These are phyloP conservation scores for Prunus yedoensis DNA, from an alignment of 331 rosid genomes.

Conservation along the genomic window DNA sequence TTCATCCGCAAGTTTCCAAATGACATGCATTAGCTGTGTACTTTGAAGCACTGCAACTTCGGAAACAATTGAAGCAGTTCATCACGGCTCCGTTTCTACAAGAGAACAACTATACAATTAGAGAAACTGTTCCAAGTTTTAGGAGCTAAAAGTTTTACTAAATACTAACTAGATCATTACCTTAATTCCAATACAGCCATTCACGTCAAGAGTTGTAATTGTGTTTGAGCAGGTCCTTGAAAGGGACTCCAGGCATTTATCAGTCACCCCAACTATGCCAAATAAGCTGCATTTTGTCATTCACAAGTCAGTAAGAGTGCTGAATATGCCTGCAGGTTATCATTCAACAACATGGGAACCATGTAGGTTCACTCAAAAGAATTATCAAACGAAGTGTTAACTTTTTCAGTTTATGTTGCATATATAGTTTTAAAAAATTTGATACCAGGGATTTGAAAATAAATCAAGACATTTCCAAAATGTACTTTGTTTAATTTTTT, in stretches of 20 bases:
- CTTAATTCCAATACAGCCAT: constrained; percentile 89
- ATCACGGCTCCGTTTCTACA: constrained; percentile 70
- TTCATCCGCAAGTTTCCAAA: neutral
- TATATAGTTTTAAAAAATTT: neutral
- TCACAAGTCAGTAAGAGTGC: constrained; percentile 24
- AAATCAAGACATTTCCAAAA: neutral
- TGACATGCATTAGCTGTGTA: constrained; percentile 56
- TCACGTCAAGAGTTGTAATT: constrained; percentile 79
- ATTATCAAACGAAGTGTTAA: neutral
- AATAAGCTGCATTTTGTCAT: constrained; percentile 59
- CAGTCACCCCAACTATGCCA: constrained; percentile 80
- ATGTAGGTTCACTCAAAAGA: neutral
- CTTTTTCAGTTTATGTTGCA: neutral
- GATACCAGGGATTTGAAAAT: neutral
- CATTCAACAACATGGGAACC: constrained; percentile 1
- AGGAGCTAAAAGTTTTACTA: constrained; percentile 2
- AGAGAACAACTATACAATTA: constrained; percentile 23
- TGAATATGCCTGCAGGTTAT: constrained; percentile 1
- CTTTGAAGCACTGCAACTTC: constrained; percentile 69
- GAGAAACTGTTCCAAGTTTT: neutral
- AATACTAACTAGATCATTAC: constrained; percentile 27
- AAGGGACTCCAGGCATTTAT: constrained; percentile 68
- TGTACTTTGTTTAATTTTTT: neutral
- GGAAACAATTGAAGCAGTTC: constrained; percentile 76
- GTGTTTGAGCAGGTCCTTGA: constrained; percentile 57